Evolutionary conservation across 257 asterid genomes (phyloP).

Genomic region (Nicotiana attenuata): DNA sequence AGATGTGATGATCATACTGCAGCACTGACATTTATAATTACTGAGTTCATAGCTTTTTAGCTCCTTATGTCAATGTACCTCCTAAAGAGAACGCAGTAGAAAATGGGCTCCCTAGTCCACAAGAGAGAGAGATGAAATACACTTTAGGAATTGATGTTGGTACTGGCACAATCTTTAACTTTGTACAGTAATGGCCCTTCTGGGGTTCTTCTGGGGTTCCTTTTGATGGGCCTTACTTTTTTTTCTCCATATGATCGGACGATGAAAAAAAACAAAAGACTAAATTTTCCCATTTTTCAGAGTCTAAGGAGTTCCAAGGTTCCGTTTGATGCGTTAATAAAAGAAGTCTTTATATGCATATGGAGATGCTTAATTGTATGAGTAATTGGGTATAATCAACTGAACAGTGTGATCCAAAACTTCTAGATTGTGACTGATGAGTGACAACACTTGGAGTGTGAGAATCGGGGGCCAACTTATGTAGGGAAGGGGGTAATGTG

Average conservation of each 20-base stretch:
- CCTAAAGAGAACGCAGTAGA: not conserved
- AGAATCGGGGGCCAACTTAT: not conserved
- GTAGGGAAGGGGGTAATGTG: not conserved
- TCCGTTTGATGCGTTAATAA: not conserved
- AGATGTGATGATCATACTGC: not conserved
- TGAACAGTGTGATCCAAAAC: not conserved
- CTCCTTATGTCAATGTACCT: not conserved
- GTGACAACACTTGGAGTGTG: not conserved
- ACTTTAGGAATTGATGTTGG: not conserved
- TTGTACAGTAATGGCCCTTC: not conserved
- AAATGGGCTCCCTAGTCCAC: not conserved
- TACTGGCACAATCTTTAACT: constrained; percentile 2
- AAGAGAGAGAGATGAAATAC: not conserved
- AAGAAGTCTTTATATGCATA: not conserved
- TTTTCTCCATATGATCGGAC: not conserved
- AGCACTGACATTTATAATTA: not conserved
- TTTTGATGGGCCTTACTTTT: not conserved
- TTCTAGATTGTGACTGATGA: not conserved
- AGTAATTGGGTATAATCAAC: not conserved
- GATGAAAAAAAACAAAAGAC: not conserved
- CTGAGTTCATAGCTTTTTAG: not conserved
- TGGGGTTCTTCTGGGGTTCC: not conserved
- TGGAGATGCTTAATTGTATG: not conserved
- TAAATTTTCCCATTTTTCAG: not conserved
- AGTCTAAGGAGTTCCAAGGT: not conserved